phyloP scores from a whole-genome alignment of 148 eudicot genomes.

The Nepenthes mirabilis region DNA sequence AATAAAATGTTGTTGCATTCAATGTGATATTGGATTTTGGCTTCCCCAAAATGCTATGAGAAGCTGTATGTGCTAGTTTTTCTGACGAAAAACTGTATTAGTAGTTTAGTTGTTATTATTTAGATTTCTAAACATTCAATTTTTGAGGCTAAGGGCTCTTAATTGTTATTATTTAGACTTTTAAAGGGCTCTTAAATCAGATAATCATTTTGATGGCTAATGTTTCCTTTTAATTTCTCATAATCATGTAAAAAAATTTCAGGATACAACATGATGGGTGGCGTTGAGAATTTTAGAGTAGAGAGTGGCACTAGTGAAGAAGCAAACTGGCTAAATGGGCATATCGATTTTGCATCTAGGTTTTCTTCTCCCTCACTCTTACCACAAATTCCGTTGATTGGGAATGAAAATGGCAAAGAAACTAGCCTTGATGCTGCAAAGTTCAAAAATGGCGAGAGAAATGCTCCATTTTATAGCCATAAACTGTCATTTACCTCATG shows the following conservation, averaged over 20 bases:
- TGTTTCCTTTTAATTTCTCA: no score
- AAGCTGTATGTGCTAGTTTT: no score
- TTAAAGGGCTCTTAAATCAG: no score
- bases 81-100: no score
- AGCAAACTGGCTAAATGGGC: slow-evolving; percentile 20
- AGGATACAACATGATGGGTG: slow-evolving; percentile 9
- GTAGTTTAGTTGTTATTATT: no score
- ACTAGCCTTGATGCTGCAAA: slow-evolving; percentile 4
- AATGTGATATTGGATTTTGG: no score
- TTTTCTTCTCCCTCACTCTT: slow-evolving; percentile 23
- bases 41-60: no score
- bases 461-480: slow-evolving; percentile 22
- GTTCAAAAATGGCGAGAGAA: slow-evolving; percentile 13
- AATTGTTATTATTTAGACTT: no score
- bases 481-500: slow-evolving; percentile 41
- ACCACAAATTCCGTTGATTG: slow-evolving; percentile 52
- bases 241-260: background rate
- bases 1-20: no score
- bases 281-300: slow-evolving; percentile 24
- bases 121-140: no score
- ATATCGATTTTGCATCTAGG: slow-evolving; percentile 18
- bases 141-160: no score
- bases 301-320: slow-evolving; percentile 26
- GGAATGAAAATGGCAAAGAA: slow-evolving; percentile 22
- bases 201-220: background rate